A percentile compares a stretch with the other conserved stretches of the same genome.
Conservation (phyloP, 2,329 filamentous ascomycete species). For the Botrytis elliptica region DNA sequence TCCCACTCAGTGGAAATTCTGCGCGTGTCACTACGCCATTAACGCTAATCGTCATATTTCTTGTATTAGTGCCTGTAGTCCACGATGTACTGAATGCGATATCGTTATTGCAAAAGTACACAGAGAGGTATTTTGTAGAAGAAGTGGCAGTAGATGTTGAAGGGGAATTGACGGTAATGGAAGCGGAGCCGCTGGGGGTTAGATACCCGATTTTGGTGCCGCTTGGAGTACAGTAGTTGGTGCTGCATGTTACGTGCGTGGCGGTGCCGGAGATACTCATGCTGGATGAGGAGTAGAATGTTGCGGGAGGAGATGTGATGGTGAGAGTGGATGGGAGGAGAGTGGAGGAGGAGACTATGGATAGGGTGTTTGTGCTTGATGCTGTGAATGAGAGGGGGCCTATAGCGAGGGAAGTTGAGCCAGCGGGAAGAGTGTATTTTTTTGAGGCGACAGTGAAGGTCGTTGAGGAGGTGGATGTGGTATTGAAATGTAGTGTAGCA, state of each 20-base stretch:
- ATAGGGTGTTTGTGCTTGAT: conserved; percentile 27
- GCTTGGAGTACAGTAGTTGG: conserved; percentile 29
- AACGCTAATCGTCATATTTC: conserved; percentile 33
- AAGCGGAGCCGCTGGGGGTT: conserved; percentile 24
- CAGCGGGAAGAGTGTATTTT: conserved; percentile 23
- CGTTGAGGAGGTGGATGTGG: conserved; percentile 3
- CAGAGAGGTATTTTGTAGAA: conserved; percentile 24
- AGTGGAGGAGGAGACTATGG: conserved; percentile 24
- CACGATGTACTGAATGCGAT: conserved; percentile 31
- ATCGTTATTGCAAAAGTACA: conserved; percentile 35
- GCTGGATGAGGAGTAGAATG: conserved; percentile 50
- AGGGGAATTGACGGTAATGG: conserved; percentile 22
- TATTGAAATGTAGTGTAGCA: conserved; percentile 24
- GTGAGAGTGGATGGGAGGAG: conserved; percentile 18
- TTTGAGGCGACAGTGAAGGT: conserved; percentile 26
- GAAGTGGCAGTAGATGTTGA: background rate
- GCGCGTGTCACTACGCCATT: conserved; percentile 30
- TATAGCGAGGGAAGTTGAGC: conserved; percentile 18
- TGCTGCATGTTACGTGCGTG: conserved; percentile 24
- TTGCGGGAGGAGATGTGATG: conserved; percentile 23
- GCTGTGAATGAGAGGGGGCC: conserved; percentile 26
- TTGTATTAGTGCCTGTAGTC: conserved; percentile 31
- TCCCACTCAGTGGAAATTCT: conserved; percentile 32
- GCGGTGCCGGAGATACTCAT: conserved; percentile 53
- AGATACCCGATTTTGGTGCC: conserved; percentile 32